phyloP scores from a whole-genome alignment of 495 filamentous ascomycete genomes.

The Xylaria palmicola region DNA sequence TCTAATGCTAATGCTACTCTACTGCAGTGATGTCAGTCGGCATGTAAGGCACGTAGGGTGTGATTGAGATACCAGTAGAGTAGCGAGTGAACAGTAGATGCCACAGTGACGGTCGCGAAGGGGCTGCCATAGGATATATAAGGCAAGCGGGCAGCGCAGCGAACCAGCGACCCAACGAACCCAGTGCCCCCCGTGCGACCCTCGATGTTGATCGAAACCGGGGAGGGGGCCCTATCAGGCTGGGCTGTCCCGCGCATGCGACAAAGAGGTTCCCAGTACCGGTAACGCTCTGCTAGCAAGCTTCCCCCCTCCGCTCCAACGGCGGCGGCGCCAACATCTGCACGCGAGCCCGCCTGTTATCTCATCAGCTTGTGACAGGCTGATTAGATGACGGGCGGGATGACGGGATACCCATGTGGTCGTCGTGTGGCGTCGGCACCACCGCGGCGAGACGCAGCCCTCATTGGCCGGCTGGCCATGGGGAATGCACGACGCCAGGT shows the following conservation, averaged over 20 bases:
- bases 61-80: not conserved
- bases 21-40: not conserved
- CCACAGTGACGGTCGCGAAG: not conserved
- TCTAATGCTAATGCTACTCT: constrained; percentile 3
- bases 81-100: not conserved
- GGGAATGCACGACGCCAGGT: no score
- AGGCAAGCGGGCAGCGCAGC: not conserved
- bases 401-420: constrained; percentile 1
- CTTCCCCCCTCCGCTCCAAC: not conserved
- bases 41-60: not conserved
- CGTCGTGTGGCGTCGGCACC: not conserved
- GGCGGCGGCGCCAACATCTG: not conserved
- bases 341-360: not conserved
- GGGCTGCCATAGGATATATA: constrained; percentile 22
- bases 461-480: not conserved
- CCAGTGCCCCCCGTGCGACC: not conserved
- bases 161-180: not conserved
- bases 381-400: no score
- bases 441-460: not conserved
- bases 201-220: constrained; percentile 3
- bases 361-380: not conserved
- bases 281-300: no score
- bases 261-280: no score
- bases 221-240: no score
- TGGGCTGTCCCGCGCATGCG: no score